Base-by-base conservation (phyloP, 2,329 filamentous ascomycete species). In the Ploettnerulaceae sp. region DNA sequence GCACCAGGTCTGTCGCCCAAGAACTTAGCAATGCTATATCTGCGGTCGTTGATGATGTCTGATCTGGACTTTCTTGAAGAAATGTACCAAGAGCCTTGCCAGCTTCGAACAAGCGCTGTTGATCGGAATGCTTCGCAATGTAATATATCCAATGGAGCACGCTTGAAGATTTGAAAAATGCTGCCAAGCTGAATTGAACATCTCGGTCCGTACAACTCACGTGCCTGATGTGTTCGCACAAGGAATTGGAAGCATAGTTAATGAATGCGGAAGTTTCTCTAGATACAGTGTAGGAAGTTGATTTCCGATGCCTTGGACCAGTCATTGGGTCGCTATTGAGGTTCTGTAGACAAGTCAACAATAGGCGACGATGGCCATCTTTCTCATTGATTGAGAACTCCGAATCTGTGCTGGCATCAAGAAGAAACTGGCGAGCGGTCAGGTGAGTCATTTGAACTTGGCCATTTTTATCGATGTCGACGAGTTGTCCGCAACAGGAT, bases 1-100 rank as follows among this genome's bases (percentile, higher is more conserved):
- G 57, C 11, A 58, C 58, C 1, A 68, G 52, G 51, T 67, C 65
- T 5, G 51, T 58, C 1, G 59, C 45, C 66, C 66, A 69, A 6
- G 35, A 44, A 24, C 57, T 53, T 1, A 68, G 40, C 8, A 48
- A 43, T n/a, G 39, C 40, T 6, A 63, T 37, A 4, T 63, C 45
- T 3, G 32, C 50, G 25, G 55, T 54, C 3, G 56, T 18, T 2
- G 52, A 33, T n/a, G 51, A 43, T 14, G 14, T 22, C 28, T 56
- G 24, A 14, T 20, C 29, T 4, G 46, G 28, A 15, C 48, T 18
- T 33, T 14, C 11, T 17, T 53, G 49, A 4, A 62, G 41, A 38
- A 62, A 66, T 11, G 44, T 43, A n/a, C 49, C 2, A 66, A 43
- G 31, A 61, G 53, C 32, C 48, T 56, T 4, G 59, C 53, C 7